Conservation (phyloP, 768 basidiomycete genomes). For the Kwoniella botswanensis region DNA sequence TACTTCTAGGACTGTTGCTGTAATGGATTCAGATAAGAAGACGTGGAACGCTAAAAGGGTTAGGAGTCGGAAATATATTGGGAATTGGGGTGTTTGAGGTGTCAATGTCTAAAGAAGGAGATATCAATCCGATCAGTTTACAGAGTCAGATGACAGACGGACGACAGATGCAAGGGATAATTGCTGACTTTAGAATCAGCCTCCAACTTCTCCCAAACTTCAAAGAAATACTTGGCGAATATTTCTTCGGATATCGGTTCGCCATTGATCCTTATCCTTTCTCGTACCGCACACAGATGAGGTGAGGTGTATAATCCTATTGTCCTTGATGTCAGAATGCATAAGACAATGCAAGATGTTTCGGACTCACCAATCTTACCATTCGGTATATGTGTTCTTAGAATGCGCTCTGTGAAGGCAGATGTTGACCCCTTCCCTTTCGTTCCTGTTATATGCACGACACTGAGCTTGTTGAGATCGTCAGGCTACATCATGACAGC, state of each 20-base stretch:
- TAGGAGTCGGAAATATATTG: constrained; percentile 90
- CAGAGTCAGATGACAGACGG: no score
- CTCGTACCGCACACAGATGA: constrained; percentile 92
- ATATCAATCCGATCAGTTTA: neutral
- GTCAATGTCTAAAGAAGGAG: constrained; percentile 34
- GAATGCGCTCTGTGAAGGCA: constrained; percentile 85
- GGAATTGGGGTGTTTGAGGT: constrained; percentile 69
- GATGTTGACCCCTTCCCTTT: constrained; percentile 98
- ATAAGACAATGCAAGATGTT: no score
- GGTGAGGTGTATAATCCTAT: constrained; percentile 94
- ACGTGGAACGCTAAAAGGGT: constrained; percentile 91
- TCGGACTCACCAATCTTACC: constrained; percentile 71
- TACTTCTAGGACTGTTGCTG: constrained; percentile 93
- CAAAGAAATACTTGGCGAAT: constrained; percentile 91
- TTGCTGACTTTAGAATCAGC: constrained; percentile 66
- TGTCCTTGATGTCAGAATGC: neutral
- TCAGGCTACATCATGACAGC: constrained; percentile 64
- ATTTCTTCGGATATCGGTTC: constrained; percentile 81
- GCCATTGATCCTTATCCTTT: constrained; percentile 93
- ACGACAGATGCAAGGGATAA: neutral
- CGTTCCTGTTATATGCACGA: constrained; percentile 95
- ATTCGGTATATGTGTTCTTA: constrained; percentile 72
- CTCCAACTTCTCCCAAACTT: constrained; percentile 88
- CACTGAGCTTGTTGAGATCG: constrained; percentile 84
- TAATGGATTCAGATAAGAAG: constrained; percentile 73